Conservation (phyloP, 1,139 yeast species). For the Yamadazyma blattariae region DNA sequence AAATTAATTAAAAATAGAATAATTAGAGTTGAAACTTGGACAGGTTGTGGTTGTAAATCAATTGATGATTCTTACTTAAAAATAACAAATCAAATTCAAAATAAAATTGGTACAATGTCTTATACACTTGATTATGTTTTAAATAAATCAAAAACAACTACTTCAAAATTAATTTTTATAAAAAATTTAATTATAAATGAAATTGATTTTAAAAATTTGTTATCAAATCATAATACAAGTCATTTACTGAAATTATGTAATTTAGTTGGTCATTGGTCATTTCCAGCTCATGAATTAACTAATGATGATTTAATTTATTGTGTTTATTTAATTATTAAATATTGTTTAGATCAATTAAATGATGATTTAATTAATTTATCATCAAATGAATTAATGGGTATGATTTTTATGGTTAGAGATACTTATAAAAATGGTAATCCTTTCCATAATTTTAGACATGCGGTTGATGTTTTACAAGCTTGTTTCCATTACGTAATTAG, state of each 20-base stretch:
- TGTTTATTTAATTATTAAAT: constrained; percentile 53
- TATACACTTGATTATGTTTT: constrained; percentile 23
- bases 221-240: constrained; percentile 21
- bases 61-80: constrained; percentile 20
- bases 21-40: constrained; percentile 54
- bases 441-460: constrained; percentile 94
- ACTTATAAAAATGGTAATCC: constrained; percentile 82
- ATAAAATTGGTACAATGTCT: constrained; percentile 35
- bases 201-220: constrained; percentile 36
- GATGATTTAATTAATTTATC: constrained; percentile 23
- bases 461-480: constrained; percentile 93
- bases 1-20: constrained; percentile 36
- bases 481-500: constrained; percentile 62
- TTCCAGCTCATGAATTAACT: constrained; percentile 67
- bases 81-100: constrained; percentile 14
- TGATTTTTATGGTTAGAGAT: constrained; percentile 65
- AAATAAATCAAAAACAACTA: constrained; percentile 22
- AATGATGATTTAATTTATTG: constrained; percentile 67
- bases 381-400: constrained; percentile 47
- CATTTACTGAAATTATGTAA: constrained; percentile 33
- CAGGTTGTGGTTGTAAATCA: constrained; percentile 33
- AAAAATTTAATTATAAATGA: constrained; percentile 31
- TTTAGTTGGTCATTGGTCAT: constrained; percentile 50
- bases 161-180: constrained; percentile 21
- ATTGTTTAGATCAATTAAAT: constrained; percentile 38